Percentiles rank a stretch among this genome's conserved stretches.
These are phyloP conservation scores for Tardiomyces digboiensis DNA, from an alignment of 1,139 yeast species.

Conservation along the genomic window DNA sequence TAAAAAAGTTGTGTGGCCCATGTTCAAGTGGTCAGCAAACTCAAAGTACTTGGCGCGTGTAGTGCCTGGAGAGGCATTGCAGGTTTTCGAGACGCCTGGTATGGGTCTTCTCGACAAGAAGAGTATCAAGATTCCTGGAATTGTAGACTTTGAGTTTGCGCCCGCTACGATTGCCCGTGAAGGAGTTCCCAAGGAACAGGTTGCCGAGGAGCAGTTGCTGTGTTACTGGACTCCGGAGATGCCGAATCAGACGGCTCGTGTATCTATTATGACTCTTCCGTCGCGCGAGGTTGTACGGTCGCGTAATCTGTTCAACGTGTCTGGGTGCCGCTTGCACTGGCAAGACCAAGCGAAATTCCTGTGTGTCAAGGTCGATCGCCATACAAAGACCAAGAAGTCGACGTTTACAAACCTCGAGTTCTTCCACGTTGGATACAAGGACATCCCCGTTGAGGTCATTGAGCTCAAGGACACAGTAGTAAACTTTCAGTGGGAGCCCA, in stretches of 20 bases:
- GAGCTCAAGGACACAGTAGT: constrained; percentile 87
- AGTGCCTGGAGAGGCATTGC: constrained; percentile 80
- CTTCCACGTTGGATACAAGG: constrained; percentile 79
- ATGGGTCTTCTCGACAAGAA: constrained; percentile 80
- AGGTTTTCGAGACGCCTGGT: constrained; percentile 68
- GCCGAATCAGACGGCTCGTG: constrained; percentile 90
- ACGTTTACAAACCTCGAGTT: constrained; percentile 88
- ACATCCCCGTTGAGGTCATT: constrained; percentile 88
- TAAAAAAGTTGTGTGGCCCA: constrained; percentile 83
- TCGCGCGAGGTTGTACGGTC: constrained; percentile 78
- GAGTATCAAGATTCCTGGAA: constrained; percentile 72
- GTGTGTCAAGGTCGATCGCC: constrained; percentile 96
- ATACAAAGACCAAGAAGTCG: constrained; percentile 91
- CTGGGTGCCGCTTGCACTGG: constrained; percentile 92
- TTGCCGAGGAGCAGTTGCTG: constrained; percentile 54
- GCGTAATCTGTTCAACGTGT: constrained; percentile 88
- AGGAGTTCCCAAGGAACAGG: constrained; percentile 34
- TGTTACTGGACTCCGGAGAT: constrained; percentile 98
- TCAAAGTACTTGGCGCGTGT: constrained; percentile 94
- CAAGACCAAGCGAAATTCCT: constrained; percentile 77
- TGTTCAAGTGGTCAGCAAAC: constrained; percentile 93
- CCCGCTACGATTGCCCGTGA: constrained; percentile 75
- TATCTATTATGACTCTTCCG: constrained; percentile 83
- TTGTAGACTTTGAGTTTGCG: constrained; percentile 92
- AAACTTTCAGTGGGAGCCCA: constrained; percentile 96